phyloP scores from a whole-genome alignment of 768 basidiomycete species.

The Tricholoma hemisulphureum region DNA sequence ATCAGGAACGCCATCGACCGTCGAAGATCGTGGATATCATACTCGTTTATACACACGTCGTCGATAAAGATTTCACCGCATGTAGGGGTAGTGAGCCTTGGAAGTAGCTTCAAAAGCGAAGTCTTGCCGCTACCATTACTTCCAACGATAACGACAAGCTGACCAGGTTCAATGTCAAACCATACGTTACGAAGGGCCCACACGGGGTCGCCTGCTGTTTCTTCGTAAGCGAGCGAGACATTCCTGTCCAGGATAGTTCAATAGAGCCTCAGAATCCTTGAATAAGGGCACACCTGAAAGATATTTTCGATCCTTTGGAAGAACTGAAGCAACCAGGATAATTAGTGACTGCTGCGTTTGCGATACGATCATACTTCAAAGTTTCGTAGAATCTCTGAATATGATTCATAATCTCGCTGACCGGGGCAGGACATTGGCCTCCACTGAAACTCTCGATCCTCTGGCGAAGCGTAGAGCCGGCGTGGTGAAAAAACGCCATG shows the following conservation, averaged over 20 bases:
- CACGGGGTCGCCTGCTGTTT: slow-evolving; percentile 8
- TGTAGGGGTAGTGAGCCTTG: slow-evolving; percentile 28
- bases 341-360: no score
- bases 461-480: slow-evolving; percentile 9
- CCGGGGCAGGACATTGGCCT: not conserved
- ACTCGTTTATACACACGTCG: slow-evolving; percentile 31
- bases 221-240: slow-evolving; percentile 16
- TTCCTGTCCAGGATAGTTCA: slow-evolving; percentile 6
- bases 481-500: slow-evolving; percentile 36
- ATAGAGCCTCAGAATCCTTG: not conserved
- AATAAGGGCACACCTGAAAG: not conserved
- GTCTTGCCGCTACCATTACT: slow-evolving; percentile 46
- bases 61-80: slow-evolving; percentile 43
- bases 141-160: slow-evolving; percentile 46
- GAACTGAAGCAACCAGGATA: not conserved
- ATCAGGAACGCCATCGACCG: slow-evolving; percentile 39
- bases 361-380: not conserved
- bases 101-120: slow-evolving; percentile 42
- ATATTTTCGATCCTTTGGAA: not conserved
- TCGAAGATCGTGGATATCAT: slow-evolving; percentile 32
- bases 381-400: not conserved
- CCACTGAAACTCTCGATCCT: slow-evolving; percentile 15
- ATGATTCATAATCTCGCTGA: not conserved
- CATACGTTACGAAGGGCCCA: slow-evolving; percentile 29
- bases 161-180: slow-evolving; percentile 39